phyloP scores from a whole-genome alignment of 352 stramenopile genomes.

The Aphanomyces stellatus region DNA sequence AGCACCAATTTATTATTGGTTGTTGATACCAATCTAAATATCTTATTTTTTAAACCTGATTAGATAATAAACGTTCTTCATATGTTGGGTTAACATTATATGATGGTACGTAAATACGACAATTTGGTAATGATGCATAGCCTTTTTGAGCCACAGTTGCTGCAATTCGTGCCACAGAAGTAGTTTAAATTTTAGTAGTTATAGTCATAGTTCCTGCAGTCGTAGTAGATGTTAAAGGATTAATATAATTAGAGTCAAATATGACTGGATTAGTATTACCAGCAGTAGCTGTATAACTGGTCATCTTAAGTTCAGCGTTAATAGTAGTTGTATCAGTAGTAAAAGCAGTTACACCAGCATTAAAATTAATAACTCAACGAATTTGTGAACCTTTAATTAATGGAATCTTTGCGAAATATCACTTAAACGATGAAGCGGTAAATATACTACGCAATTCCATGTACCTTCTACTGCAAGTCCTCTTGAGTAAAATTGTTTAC shows the following conservation, averaged over 20 bases:
- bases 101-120: not conserved
- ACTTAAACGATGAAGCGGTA: not conserved
- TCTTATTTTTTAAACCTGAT: not conserved
- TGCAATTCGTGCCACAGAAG: not conserved
- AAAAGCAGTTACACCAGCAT: not conserved
- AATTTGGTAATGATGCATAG: not conserved
- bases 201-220: not conserved
- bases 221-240: not conserved
- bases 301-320: not conserved
- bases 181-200: not conserved
- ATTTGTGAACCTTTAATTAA: not conserved
- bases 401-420: not conserved
- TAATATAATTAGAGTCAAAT: not conserved
- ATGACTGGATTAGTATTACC: not conserved
- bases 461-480: no score
- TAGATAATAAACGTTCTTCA: not conserved
- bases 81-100: not conserved
- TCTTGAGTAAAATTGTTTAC: constrained; percentile 2
- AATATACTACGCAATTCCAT: no score
- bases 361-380: not conserved
- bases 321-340: not conserved
- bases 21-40: not conserved
- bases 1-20: not conserved
- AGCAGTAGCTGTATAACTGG: not conserved
- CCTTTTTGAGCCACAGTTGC: not conserved